A percentile compares a stretch with the other conserved stretches of the same genome.
These are phyloP conservation scores for Vitis hybrid DNA, from an alignment of 177 flowering plant genomes.

Conservation along the genomic window DNA sequence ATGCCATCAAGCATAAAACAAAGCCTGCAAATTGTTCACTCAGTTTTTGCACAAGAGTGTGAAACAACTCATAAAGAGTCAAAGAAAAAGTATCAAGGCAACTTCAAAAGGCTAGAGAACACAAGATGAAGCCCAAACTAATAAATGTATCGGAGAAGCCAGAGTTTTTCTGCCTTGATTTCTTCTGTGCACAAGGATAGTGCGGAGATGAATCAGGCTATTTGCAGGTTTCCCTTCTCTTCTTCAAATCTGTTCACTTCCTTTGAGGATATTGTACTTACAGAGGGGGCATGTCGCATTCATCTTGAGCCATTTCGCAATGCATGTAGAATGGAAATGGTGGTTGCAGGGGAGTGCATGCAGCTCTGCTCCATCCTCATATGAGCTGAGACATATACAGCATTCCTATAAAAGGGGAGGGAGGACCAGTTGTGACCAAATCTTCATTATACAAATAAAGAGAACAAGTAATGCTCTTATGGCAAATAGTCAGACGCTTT, in stretches of 20 bases:
- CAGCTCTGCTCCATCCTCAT: constrained; percentile 59
- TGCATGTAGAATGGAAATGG: constrained; percentile 55
- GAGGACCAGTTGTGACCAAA: background rate
- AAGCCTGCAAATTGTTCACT: background rate
- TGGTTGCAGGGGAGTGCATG: constrained; percentile 58
- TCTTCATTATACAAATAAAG: background rate
- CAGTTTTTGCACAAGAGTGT: background rate
- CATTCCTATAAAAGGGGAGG: constrained; percentile 46
- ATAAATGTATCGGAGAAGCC: constrained; percentile 10
- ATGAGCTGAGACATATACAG: constrained; percentile 50
- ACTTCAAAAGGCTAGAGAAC: constrained; percentile 1
- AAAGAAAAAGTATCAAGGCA: constrained; percentile 8
- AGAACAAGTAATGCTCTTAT: background rate
- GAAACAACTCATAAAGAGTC: background rate
- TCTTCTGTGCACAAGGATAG: constrained; percentile 12
- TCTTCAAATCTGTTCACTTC: constrained; percentile 34
- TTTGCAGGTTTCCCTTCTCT: background rate
- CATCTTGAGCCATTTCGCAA: constrained; percentile 58
- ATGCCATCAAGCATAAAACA: background rate
- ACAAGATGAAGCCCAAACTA: constrained; percentile 6
- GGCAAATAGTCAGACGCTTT: too few species aligned
- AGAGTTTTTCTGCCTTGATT: constrained; percentile 1
- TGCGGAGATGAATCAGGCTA: background rate
- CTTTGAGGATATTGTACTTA: constrained; percentile 57
- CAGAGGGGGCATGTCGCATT: constrained; percentile 61